Conservation (phyloP, 2,329 filamentous ascomycete species). For the Xylariales sp. region DNA sequence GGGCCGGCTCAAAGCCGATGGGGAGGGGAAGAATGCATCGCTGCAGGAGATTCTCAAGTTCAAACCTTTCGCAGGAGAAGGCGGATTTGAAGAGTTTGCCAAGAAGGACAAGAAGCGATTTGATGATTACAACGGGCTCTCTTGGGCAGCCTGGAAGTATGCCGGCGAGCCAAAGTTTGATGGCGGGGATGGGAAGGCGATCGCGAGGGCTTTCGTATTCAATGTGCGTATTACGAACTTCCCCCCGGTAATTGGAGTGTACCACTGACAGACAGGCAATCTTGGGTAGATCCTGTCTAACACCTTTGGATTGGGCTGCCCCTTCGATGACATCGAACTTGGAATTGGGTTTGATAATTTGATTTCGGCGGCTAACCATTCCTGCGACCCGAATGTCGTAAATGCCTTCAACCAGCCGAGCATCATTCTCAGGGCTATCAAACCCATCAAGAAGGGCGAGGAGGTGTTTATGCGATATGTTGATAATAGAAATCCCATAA, state of each 20-base stretch:
- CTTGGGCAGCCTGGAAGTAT: constrained; percentile 16
- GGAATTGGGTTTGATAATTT: constrained; percentile 21
- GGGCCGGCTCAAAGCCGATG: constrained; percentile 17
- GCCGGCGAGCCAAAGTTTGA: constrained; percentile 12
- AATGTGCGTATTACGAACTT: constrained; percentile 13
- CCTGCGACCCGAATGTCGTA: constrained; percentile 44
- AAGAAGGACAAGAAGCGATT: constrained; percentile 14
- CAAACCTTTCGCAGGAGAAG: constrained; percentile 12
- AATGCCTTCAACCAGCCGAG: constrained; percentile 41
- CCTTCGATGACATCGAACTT: constrained; percentile 14
- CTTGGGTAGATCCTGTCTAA: constrained; percentile 18
- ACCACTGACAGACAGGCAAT: constrained; percentile 6
- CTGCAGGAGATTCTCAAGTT: constrained; percentile 14
- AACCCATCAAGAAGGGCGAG: constrained; percentile 39
- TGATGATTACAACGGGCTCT: constrained; percentile 16
- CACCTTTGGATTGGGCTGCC: constrained; percentile 11
- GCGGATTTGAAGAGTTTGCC: constrained; percentile 11
- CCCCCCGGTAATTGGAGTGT: not conserved
- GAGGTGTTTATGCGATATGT: constrained; percentile 46
- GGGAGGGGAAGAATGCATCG: constrained; percentile 9
- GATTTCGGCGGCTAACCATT: constrained; percentile 37
- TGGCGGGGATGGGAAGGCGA: constrained; percentile 9
- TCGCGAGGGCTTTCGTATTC: constrained; percentile 14
- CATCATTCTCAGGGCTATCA: constrained; percentile 36
- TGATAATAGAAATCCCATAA: constrained; percentile 39